Evolutionary conservation across 1,284 basidiomycete species (phyloP), one percentile per base, ranked within the genome.

Genomic region (Prillingera fragicola): DNA sequence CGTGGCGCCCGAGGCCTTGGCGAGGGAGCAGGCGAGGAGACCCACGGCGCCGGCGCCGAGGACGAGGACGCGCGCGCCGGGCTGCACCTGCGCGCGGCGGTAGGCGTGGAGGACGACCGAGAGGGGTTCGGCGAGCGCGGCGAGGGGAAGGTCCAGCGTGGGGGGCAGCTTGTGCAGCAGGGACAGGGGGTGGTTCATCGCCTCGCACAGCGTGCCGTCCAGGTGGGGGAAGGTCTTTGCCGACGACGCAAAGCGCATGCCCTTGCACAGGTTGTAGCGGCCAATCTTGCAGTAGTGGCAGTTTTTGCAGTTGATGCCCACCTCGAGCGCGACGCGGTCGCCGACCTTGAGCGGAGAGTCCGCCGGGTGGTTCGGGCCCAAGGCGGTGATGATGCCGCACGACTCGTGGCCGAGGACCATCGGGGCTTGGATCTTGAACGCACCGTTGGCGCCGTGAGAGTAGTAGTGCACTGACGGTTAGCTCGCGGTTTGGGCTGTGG

Each of bases 341-440:
- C 92, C 91, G 19, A 85, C 79, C 19, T 77, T 74, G 52, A 95
- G 74, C 9, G 53, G 51, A 21, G 53, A 55, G n/a, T 51, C 46
- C 2, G 53, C 26, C 25, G 62, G 59, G 1, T 58, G 54, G 25
- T 54, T 46, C 17, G 59, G 43, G 17, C 62, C 62, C 22, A 69
- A 48, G 18, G 63, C 56, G 5, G 64, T 63, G 54, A 69, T 56
- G 51, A 87, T 73, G 28, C 91, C 91, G 19, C 87, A 81, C 0
- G 89, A 80, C 76, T 96, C 91, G 72, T 96, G 91, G 22, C 91
- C 91, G 31, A 96, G 82, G 38, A 91, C 84, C 50, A 96, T 79
- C 81, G 88, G 27, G 80, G 78, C 59, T 81, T 59, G 63, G 50
- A 95, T 77, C 40, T 82, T 84, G 73, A 94, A 95, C 69, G 88